Evolutionary conservation across 2,329 filamentous ascomycete species (phyloP).

Genomic region (Diplodia sapinea): DNA sequence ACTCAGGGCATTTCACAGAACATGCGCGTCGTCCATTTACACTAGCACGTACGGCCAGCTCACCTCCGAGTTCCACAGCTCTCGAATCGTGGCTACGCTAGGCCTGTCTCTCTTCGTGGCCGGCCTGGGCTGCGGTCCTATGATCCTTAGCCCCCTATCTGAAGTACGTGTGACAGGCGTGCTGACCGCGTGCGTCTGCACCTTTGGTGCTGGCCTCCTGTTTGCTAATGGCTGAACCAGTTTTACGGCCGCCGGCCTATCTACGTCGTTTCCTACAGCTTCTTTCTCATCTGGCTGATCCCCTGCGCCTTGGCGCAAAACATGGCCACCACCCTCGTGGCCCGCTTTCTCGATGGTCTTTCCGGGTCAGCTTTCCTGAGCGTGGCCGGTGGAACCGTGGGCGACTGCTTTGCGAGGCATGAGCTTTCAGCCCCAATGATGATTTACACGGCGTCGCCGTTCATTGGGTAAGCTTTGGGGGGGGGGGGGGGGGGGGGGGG

Average conservation of each 20-base stretch:
- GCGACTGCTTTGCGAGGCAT: conserved; percentile 73
- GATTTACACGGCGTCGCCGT: conserved; percentile 64
- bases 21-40: conserved; percentile 86
- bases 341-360: conserved; percentile 78
- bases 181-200: conserved; percentile 24
- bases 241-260: conserved; percentile 85
- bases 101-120: conserved; percentile 84
- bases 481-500: too few species aligned
- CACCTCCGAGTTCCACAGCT: conserved; percentile 73
- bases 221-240: conserved; percentile 41
- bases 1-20: conserved; percentile 56
- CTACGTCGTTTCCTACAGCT: conserved; percentile 74
- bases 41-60: conserved; percentile 82
- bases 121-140: conserved; percentile 67
- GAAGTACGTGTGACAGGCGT: conserved; percentile 44
- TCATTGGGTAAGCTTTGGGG: conserved; percentile 56
- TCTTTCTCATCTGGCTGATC: conserved; percentile 80
- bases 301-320: conserved; percentile 82
- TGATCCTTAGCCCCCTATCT: conserved; percentile 62
- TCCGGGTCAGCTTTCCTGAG: conserved; percentile 66
- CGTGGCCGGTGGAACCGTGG: conserved; percentile 84
- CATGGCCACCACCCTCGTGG: conserved; percentile 78
- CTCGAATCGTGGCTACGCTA: conserved; percentile 74
- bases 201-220: background rate
- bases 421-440: conserved; percentile 71